Base-by-base conservation (phyloP, 2,329 filamentous ascomycete genomes). In the Aspergillus fumigatiaffinis region DNA sequence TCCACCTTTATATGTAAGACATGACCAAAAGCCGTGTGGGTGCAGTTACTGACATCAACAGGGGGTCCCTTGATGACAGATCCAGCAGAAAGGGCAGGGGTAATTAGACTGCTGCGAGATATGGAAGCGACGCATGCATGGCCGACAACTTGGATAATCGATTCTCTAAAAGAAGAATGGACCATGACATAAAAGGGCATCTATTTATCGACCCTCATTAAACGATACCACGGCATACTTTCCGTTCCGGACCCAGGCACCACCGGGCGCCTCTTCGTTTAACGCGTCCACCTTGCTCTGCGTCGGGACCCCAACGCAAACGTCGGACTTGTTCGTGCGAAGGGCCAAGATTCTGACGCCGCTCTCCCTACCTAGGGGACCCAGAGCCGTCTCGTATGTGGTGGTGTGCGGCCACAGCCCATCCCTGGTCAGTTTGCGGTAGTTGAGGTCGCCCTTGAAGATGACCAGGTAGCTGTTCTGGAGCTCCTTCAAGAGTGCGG, bases 371-470 rank as follows among this genome's bases (percentile, higher is more conserved):
- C 58, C 63, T 35, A 67, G 48, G 20, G 64, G 57, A 17, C 65
- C 65, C 7, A 67, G 44, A 12, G 64, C 64, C 17, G 64, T 55
- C 29, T 56, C 49, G 54, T 59, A 67, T 10, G 63, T 50, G 14
- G 61, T 65, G 49, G 51, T 60, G 23, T 61, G 54, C 20, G 59
- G 56, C 64, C 64, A 67, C 41, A 58, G 14, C n/a, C 59, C 64
- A 57, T 67, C 64, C 25, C 59, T 58, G 21, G 56, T 61, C 35
- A 67, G 48, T 55, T 66, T 67, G 49, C 64, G 51, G 51, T 67
- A 67, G 50, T 67, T 64, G n/a, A 67, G 56, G 56, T 67, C 64
- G 3, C 64, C 64, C 42, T 67, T 66, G 50, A 60, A 65, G 38
- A 67, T 57, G 44, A 64, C 61, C 9, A 66, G 52, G 28, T 63